phyloP scores from a whole-genome alignment of 2,329 filamentous ascomycete species.

The Colletotrichum sp. region DNA sequence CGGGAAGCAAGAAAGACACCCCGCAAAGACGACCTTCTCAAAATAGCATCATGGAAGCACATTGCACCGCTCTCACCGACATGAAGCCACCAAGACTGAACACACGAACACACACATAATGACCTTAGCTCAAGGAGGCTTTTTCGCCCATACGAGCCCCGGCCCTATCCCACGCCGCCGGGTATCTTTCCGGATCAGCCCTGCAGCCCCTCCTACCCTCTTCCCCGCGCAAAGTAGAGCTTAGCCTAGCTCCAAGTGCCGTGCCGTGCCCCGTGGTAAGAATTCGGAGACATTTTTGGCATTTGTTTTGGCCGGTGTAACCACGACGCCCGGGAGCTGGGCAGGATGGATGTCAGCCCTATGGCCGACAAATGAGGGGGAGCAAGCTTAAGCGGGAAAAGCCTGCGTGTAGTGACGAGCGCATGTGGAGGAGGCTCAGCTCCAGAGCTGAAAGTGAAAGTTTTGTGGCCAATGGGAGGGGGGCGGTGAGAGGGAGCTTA shows the following conservation, averaged over 20 bases:
- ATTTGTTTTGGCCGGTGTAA: neutral
- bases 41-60: conserved; percentile 1
- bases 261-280: too few species aligned
- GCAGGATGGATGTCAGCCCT: neutral
- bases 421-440: conserved; percentile 4
- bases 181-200: neutral
- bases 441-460: neutral
- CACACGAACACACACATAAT: neutral
- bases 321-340: neutral
- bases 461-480: neutral
- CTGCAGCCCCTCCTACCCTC: neutral
- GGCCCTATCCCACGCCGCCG: neutral
- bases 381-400: neutral
- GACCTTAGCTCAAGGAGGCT: neutral
- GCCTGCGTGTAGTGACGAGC: neutral
- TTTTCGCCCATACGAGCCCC: neutral
- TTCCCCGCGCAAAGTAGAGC: neutral
- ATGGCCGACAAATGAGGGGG: neutral
- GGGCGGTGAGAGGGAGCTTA: neutral
- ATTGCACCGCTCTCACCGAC: neutral
- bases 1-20: neutral
- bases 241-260: neutral
- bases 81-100: neutral
- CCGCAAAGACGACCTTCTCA: neutral
- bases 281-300: neutral